Percentiles rank a stretch among this genome's conserved stretches.
Evolutionary conservation across 345 rosid genomes (phyloP).

Genomic region (Turnera subulata): DNA sequence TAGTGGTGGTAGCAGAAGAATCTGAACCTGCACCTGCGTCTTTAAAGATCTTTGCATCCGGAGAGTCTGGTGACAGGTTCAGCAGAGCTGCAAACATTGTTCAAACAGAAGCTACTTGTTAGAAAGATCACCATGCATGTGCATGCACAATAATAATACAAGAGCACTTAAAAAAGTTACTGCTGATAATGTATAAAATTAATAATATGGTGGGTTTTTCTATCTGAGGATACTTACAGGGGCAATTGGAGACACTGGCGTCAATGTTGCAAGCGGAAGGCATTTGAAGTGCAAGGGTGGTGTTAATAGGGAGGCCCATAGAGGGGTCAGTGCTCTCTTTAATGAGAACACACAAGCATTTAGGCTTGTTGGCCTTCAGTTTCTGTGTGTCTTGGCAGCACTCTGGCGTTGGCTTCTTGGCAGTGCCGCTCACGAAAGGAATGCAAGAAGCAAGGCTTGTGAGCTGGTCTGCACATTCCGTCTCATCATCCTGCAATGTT

Average conservation of each 20-base stretch:
- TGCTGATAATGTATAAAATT: no score
- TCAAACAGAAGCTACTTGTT: not conserved
- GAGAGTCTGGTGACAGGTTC: constrained; percentile 36
- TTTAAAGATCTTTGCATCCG: constrained; percentile 41
- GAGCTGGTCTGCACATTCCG: constrained; percentile 35
- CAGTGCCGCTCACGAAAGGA: constrained; percentile 42
- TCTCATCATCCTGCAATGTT: constrained; percentile 32
- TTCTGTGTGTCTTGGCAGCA: constrained; percentile 41
- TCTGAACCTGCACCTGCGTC: constrained; percentile 23
- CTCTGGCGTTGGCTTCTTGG: constrained; percentile 34
- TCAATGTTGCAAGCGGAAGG: constrained; percentile 41
- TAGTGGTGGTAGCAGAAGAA: constrained; percentile 7
- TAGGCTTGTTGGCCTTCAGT: constrained; percentile 32
- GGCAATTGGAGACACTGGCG: constrained; percentile 42
- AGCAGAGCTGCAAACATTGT: constrained; percentile 24
- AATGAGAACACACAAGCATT: constrained; percentile 40
- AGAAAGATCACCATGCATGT: not conserved
- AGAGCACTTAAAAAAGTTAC: not conserved
- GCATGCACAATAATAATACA: not conserved
- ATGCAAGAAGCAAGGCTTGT: constrained; percentile 37
- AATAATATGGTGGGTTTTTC: not conserved
- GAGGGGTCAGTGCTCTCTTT: constrained; percentile 44
- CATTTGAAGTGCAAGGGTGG: constrained; percentile 47
- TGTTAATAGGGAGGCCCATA: constrained; percentile 40
- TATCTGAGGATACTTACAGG: constrained; percentile 17